Evolutionary conservation across 306 rosid species (phyloP), one percentile per base, ranked within the genome.

Genomic region (Hippophae tibetana): DNA sequence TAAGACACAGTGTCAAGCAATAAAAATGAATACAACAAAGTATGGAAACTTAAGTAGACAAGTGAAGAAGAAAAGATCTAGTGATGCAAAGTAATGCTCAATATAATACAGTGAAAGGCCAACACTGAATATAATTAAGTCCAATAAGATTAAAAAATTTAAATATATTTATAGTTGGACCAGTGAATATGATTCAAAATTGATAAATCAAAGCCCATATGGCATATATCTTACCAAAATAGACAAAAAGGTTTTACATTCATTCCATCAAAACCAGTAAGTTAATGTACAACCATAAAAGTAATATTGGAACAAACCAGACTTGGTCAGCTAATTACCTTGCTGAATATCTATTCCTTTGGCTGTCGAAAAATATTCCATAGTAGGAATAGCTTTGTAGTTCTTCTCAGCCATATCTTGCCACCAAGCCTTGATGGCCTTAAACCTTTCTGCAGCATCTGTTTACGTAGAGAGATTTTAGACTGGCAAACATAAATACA

Each of bases 351-450:
- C 43, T 38, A 56, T 60, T 58, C 72, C 63, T 53, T 75, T 64
- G 44, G 55, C 45, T 41, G 69, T 58, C 25, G 61, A 62, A 6
- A 80, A 52, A 49, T 47, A 55, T 57, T 50, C 64, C 72, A 69
- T 43, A 69, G 50, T 66, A 58, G 82, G 59, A 60, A 66, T 57
- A 40, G 50, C 58, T 58, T 66, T 72, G 58, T 45, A 27, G 74
- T 82, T 86, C 74, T 65, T 76, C 60, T 82, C 90, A 27, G 89
- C 81, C 97, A 87, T 90, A 66, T 75, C 82, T 76, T 69, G 78
- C 97, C 97, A 90, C 97, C 95, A 90, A 77, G 95, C 72, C 69
- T 84, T 95, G 76, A 87, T 75, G 57, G 84, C 87, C 81, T 76
- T 90, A 67, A 90, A 90, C 59, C 82, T 90, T 77, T 69, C 77